Conservation (phyloP, 306 rosid species). For the Carpinus fangiana region DNA sequence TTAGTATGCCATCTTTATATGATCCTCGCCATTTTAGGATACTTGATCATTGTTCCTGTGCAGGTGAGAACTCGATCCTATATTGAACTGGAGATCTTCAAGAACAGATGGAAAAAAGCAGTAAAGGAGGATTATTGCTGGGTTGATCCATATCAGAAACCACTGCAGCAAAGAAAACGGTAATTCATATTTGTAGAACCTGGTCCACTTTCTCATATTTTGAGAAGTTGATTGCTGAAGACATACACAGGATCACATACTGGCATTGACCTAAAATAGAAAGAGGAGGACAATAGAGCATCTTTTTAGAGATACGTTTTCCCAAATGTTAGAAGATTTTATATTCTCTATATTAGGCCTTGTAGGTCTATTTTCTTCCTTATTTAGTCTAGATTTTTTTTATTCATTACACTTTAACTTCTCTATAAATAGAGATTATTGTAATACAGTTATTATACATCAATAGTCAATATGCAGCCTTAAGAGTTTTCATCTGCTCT, state of each 20-base stretch:
- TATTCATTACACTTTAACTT: no score
- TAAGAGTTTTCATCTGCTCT: no score
- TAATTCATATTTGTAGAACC: background rate
- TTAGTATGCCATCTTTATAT: background rate
- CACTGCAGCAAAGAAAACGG: background rate
- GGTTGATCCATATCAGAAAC: slow-evolving; percentile 31
- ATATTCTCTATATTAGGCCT: no score
- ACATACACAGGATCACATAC: background rate
- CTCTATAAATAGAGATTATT: no score
- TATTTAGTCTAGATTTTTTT: no score
- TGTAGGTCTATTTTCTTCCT: no score
- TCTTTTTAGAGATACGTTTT: background rate
- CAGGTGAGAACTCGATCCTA: slow-evolving; percentile 45
- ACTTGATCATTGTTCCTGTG: background rate
- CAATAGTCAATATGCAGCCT: no score
- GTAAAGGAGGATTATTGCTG: slow-evolving; percentile 36
- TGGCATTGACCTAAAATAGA: background rate
- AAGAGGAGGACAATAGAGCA: background rate
- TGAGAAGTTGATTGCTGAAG: background rate
- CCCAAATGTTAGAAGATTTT: background rate
- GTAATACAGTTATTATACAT: no score
- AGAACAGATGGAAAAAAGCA: slow-evolving; percentile 49
- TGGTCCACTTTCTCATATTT: background rate
- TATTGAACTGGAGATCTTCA: slow-evolving; percentile 43
- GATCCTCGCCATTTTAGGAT: background rate